phyloP scores from a whole-genome alignment of 371 early-diverging fungal species.

The Mucor lusitanicus region DNA sequence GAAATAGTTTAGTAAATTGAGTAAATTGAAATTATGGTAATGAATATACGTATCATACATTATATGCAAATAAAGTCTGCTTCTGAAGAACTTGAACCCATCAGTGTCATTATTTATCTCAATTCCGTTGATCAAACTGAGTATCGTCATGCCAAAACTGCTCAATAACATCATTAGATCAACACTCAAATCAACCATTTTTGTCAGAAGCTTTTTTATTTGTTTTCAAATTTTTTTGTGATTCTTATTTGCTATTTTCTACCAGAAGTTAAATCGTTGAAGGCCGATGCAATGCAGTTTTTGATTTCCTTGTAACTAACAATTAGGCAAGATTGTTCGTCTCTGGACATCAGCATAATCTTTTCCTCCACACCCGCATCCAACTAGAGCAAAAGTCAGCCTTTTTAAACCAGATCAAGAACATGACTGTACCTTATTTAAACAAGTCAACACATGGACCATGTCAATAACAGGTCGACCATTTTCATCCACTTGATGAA shows the following conservation, averaged over 20 bases:
- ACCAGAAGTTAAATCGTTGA: conserved; percentile 62
- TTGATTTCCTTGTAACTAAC: conserved; percentile 88
- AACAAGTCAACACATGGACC: conserved; percentile 88
- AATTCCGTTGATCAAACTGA: too few species aligned
- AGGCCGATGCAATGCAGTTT: conserved; percentile 79
- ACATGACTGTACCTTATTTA: conserved; percentile 80
- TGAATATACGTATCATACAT: too few species aligned
- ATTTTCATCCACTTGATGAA: conserved; percentile 92
- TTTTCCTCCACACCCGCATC: conserved; percentile 89
- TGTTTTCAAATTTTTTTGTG: conserved; percentile 16
- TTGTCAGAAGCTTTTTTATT: conserved; percentile 3
- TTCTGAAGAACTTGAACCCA: too few species aligned
- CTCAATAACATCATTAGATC: too few species aligned
- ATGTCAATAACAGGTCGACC: conserved; percentile 88
- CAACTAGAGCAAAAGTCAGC: conserved; percentile 49
- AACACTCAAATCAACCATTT: background rate
- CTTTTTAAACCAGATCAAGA: background rate
- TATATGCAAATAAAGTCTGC: too few species aligned
- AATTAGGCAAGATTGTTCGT: conserved; percentile 89
- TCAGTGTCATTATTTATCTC: too few species aligned
- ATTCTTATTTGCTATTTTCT: conserved; percentile 30
- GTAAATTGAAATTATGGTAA: too few species aligned
- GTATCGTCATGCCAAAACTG: too few species aligned
- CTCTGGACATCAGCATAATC: conserved; percentile 88
- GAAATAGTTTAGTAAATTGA: too few species aligned